These are phyloP conservation scores for Brettanomyces naardenensis DNA, from an alignment of 805 yeast genomes.

Conservation along the genomic window DNA sequence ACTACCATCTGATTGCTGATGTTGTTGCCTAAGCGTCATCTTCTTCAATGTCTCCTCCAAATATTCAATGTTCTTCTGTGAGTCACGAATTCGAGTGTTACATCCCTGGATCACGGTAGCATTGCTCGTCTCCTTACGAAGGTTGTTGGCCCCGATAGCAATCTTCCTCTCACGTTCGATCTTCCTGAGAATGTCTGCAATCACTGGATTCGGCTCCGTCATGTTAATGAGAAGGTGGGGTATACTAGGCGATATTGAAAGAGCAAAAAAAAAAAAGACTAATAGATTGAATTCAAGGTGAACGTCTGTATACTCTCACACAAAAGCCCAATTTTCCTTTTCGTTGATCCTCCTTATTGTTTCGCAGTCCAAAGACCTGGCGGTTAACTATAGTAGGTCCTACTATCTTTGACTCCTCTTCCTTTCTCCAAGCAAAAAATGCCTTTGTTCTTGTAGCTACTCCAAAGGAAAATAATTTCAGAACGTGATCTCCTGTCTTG, in stretches of 20 bases:
- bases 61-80: constrained; percentile 85
- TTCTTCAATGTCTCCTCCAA: constrained; percentile 70
- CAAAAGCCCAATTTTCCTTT: no score
- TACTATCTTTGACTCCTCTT: no score
- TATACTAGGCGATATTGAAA: background rate
- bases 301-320: background rate
- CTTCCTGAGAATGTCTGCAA: constrained; percentile 69
- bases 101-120: constrained; percentile 82
- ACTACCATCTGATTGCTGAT: constrained; percentile 4
- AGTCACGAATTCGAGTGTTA: constrained; percentile 83
- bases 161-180: constrained; percentile 84
- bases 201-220: constrained; percentile 5
- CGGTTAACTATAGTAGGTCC: no score
- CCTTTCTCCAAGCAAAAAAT: no score
- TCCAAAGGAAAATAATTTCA: no score
- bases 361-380: no score
- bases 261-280: no score
- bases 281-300: no score
- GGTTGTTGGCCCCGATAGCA: constrained; percentile 76
- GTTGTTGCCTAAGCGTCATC: constrained; percentile 31
- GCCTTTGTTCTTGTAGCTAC: no score
- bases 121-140: constrained; percentile 74
- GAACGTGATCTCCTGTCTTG: no score
- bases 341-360: no score
- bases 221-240: background rate